Evolutionary conservation across 1,139 yeast species (phyloP), one percentile per base, ranked within the genome.

Genomic region (Debaryomyces psychrophilus): DNA sequence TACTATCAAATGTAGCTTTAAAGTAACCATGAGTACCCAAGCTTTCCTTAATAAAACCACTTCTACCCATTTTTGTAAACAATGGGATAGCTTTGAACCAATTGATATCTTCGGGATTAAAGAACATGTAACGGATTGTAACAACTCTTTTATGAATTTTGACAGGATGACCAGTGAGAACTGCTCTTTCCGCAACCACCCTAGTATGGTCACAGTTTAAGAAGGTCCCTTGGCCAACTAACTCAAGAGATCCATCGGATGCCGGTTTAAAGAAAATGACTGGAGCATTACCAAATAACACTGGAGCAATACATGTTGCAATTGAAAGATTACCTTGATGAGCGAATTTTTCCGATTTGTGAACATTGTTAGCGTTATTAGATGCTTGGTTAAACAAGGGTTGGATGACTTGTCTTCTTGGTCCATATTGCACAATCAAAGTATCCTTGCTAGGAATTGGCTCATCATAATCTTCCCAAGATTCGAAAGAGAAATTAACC

Each of bases 1-100:
- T 88, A 47, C 95, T 95, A 64, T 95, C 98, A 61, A 95, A 95
- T 17, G 89, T 87, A 18, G 97, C 97, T 71, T 95, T 95, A 78
- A 87, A 92, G 71, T 93, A 90, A 53, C 99, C 99, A 67, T 95
- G 99, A 2, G 99, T 95, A 70, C 99, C 99, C 70, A 95, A 78
- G 64, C 92, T 82, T 65, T 93, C 98, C 67, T 90, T 92, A 65
- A 95, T 90, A 65, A 86, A 87, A 47, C 99, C 99, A 34, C 90
- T 77, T 65, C 97, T 83, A 44, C 99, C 99, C 57, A 85, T 79
- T 64, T 89, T 90, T 40, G 98, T 92, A 67, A 90, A 93, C 53
- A 95, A 73, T 34, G 98, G 98, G 55, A 95, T 86, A 4, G 95
- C 87, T 71, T 89, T 89, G 77, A 87, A 95, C 83, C 88, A 89